These are phyloP conservation scores for Fraxinus excelsior DNA, from an alignment of 257 asterid species.

Conservation along the genomic window DNA sequence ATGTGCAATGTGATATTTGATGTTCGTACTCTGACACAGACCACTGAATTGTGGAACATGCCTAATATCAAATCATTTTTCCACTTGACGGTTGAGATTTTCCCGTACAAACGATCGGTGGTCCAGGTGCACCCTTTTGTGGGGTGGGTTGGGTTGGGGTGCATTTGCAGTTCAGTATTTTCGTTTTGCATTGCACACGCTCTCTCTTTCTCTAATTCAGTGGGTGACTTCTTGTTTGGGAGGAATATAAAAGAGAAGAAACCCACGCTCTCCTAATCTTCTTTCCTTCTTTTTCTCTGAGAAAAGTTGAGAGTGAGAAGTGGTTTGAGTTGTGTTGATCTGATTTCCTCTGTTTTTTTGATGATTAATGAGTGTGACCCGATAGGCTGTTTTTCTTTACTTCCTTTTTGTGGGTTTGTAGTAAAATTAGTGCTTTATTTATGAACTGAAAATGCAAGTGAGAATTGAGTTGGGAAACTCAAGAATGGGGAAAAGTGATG, in stretches of 20 bases:
- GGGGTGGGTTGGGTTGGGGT: neutral
- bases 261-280: constrained; percentile 24
- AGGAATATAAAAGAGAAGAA: constrained; percentile 45
- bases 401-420: constrained; percentile 24
- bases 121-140: neutral
- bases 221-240: constrained; percentile 58
- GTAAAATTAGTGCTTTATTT: constrained; percentile 15
- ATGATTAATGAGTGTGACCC: constrained; percentile 13
- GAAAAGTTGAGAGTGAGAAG: constrained; percentile 30
- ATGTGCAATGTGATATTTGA: neutral
- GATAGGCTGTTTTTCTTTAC: constrained; percentile 1
- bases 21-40: neutral
- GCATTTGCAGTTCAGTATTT: constrained; percentile 32
- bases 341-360: constrained; percentile 14
- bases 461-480: constrained; percentile 23
- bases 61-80: neutral
- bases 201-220: constrained; percentile 32
- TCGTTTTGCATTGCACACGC: constrained; percentile 19
- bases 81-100: constrained; percentile 3
- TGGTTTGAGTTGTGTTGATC: constrained; percentile 27
- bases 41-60: constrained; percentile 9
- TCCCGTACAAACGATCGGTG: neutral
- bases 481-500: constrained; percentile 9
- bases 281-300: constrained; percentile 19
- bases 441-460: constrained; percentile 34